A percentile compares a stretch with the other conserved stretches of the same genome.
These are phyloP conservation scores for Calocera viscosa DNA, from an alignment of 768 basidiomycete species.

Conservation along the genomic window DNA sequence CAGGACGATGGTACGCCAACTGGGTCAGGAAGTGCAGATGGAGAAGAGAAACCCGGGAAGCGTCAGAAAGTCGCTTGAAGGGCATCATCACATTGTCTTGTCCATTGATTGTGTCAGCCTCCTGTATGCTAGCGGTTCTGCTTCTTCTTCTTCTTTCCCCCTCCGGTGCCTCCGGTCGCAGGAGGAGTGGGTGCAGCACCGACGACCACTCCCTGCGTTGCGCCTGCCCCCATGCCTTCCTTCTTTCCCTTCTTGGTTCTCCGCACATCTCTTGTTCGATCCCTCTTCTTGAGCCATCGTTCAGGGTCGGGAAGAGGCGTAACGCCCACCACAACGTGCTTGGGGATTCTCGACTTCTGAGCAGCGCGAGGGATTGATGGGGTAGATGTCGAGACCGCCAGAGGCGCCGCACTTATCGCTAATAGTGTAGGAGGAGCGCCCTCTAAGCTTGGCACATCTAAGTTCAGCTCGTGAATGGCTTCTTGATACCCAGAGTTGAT, in stretches of 20 bases:
- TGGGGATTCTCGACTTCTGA: constrained; percentile 47
- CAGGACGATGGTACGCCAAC: background rate
- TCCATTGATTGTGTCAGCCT: background rate
- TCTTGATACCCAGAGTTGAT: constrained; percentile 54
- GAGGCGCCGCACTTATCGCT: constrained; percentile 20
- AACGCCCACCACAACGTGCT: constrained; percentile 62
- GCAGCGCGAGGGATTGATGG: constrained; percentile 19
- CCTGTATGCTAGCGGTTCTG: background rate
- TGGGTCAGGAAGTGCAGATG: background rate
- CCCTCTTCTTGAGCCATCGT: constrained; percentile 79
- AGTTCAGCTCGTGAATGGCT: constrained; percentile 43
- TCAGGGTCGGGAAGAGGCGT: constrained; percentile 78
- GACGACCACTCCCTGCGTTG: constrained; percentile 48
- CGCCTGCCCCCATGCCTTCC: constrained; percentile 42
- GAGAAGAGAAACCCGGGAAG: background rate
- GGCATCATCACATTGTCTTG: background rate
- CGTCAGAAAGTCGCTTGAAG: background rate
- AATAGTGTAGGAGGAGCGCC: constrained; percentile 43
- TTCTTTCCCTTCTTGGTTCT: constrained; percentile 38
- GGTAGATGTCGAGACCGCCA: constrained; percentile 22
- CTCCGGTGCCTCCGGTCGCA: background rate
- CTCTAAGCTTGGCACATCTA: constrained; percentile 23
- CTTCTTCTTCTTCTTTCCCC: background rate
- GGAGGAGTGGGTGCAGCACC: background rate
- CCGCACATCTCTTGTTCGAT: constrained; percentile 46